Conservation (phyloP, 192 early-diverging fungal genomes). For the Linnemannia exigua region DNA sequence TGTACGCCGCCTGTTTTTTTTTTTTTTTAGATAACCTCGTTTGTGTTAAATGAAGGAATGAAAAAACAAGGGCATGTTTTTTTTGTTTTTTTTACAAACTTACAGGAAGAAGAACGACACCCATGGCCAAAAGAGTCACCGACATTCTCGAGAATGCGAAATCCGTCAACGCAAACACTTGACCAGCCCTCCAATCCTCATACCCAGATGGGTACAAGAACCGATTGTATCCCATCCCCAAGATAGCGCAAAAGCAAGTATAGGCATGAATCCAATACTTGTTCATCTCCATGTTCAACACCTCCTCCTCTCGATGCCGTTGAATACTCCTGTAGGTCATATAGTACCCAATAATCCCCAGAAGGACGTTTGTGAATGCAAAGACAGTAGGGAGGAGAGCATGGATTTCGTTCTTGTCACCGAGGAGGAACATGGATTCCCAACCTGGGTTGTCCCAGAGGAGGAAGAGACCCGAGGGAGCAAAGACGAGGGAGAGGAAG, state of each 20-base stretch:
- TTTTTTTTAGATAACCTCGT: too few relatives aligned
- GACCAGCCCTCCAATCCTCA: constrained; percentile 17
- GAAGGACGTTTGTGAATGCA: constrained; percentile 32
- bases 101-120: constrained; percentile 25
- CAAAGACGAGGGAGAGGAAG: constrained; percentile 32
- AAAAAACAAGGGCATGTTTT: too few relatives aligned
- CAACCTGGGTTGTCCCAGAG: constrained; percentile 37
- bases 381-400: constrained; percentile 21
- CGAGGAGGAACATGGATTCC: constrained; percentile 33
- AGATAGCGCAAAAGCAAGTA: constrained; percentile 25
- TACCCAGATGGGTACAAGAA: constrained; percentile 23
- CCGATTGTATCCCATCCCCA: constrained; percentile 29
- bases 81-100: neutral
- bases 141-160: constrained; percentile 23
- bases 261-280: constrained; percentile 35
- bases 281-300: constrained; percentile 8
- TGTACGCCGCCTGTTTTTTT: constrained; percentile 37
- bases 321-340: constrained; percentile 22
- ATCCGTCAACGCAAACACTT: constrained; percentile 13
- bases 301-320: neutral
- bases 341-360: constrained; percentile 28
- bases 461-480: constrained; percentile 31
- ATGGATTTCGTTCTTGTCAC: constrained; percentile 35
- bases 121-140: constrained; percentile 23
- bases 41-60: too few relatives aligned